Base-by-base conservation (phyloP, 345 rosid species). In the Acer saccharum region DNA sequence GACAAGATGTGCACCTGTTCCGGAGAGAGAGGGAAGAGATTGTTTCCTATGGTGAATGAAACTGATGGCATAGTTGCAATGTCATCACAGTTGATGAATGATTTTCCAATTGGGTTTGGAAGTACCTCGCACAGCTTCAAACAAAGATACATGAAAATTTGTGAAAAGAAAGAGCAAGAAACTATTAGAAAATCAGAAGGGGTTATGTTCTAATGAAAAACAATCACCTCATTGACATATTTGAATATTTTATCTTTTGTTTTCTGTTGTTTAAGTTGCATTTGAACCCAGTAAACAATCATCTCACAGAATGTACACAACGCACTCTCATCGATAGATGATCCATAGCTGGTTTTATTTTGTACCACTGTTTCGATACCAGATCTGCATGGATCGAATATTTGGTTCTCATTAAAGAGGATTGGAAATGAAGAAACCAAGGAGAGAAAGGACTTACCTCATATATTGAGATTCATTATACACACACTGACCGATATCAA, bases 271-370 rank as follows among this genome's bases (percentile, higher is more conserved):
- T 84, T 78, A 27, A 88, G 86, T 81, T 84, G 87, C 67, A 81
- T 76, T 74, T 90, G 90, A 76, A 87, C 78, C 90, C 91, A 84
- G 73, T 82, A 78, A 65, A 83, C 87, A 9, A 83, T 74, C 87
- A 83, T 87, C 87, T 86, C 88, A 52, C 90, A 88, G 66, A 85
- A 82, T 17, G 88, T 77, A 57, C 94, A 87, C n/a, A 79, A 27
- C 13, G 80, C 58, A 76, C 72, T 79, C 58, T 76, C 81, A 7
- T 77, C 76, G 13, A 55, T 54, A 7, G 78, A 29, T 32, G 79
- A 65, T 17, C 63, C 52, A 2, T 75, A 21, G 2, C 29, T 20
- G 0, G 69, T 73, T 81, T 65, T 68, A n/a, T 83, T 71, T 61
- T 81, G 76, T 25, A 74, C 81, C 27, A 77, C 71, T 57, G 78